These are phyloP conservation scores for Sporisorium scitamineum DNA, from an alignment of 1,284 basidiomycete species.

Conservation along the genomic window DNA sequence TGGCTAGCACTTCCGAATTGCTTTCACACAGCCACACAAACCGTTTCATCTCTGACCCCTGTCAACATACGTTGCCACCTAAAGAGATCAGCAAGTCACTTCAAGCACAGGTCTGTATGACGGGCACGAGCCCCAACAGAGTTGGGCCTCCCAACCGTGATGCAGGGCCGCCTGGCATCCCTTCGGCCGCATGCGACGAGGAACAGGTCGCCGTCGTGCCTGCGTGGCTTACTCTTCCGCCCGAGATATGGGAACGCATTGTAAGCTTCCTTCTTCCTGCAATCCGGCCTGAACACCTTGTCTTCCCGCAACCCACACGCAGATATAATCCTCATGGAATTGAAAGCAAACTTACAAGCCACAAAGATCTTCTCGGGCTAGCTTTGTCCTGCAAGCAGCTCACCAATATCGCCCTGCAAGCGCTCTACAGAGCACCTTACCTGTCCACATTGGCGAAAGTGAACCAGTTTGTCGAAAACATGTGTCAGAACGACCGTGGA, in stretches of 20 bases:
- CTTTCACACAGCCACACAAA: not conserved
- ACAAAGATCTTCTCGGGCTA: not conserved
- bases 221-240: not conserved
- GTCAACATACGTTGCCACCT: conserved; percentile 1
- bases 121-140: not conserved
- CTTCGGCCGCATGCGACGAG: not conserved
- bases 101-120: not conserved
- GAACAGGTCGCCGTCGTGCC: too few species aligned
- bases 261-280: not conserved
- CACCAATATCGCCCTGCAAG: not conserved
- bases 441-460: too few species aligned
- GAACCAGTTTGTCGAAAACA: not conserved
- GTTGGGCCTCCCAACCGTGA: not conserved
- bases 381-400: conserved; percentile 9
- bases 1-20: not conserved
- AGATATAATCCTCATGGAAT: too few species aligned
- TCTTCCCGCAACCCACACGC: too few species aligned
- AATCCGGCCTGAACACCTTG: not conserved
- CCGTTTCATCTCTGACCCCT: not conserved
- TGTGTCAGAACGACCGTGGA: not conserved
- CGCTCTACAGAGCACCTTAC: not conserved
- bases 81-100: not conserved
- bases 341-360: not conserved
- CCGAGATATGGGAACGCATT: conserved; percentile 10
- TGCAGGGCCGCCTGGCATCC: not conserved